A percentile compares a stretch with the other conserved stretches of the same genome.
phyloP scores from a whole-genome alignment of 176 grass and related monocot species.

The Ensete glaucum region DNA sequence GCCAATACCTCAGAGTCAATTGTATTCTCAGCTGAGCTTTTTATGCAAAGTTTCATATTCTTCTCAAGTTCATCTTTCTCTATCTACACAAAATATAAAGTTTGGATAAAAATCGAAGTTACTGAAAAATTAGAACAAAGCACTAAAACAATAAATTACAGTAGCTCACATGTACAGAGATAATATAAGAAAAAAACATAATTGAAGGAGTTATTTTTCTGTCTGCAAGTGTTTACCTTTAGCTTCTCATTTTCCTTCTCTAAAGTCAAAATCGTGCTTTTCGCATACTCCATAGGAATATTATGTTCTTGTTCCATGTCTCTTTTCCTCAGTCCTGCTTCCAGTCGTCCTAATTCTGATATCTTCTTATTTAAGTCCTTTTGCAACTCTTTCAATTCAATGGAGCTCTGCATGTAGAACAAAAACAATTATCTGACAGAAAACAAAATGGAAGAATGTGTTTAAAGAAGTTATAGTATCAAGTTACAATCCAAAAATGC shows the following conservation, averaged over 20 bases:
- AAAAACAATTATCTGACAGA: conserved; percentile 1
- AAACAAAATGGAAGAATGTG: not conserved
- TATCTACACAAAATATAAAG: conserved; percentile 36
- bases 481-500: not conserved
- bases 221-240: conserved; percentile 51
- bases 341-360: conserved; percentile 34
- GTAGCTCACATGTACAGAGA: not conserved
- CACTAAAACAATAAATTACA: not conserved
- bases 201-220: not conserved
- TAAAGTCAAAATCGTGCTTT: conserved; percentile 43
- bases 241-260: conserved; percentile 70
- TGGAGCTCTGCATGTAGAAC: conserved; percentile 38
- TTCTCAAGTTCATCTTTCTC: conserved; percentile 52
- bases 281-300: conserved; percentile 40
- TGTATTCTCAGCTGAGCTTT: conserved; percentile 32
- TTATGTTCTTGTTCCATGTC: conserved; percentile 32
- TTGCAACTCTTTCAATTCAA: conserved; percentile 45
- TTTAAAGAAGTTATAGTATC: conserved; percentile 8
- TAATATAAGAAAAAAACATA: conserved; percentile 3
- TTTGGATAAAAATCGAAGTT: not conserved
- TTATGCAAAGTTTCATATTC: conserved; percentile 25
- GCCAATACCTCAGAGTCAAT: conserved; percentile 9
- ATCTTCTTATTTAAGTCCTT: conserved; percentile 63
- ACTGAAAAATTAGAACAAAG: not conserved
- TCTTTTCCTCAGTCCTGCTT: conserved; percentile 51